Base-by-base conservation (phyloP, 2,329 filamentous ascomycete species). In the Helminthosporium solani region DNA sequence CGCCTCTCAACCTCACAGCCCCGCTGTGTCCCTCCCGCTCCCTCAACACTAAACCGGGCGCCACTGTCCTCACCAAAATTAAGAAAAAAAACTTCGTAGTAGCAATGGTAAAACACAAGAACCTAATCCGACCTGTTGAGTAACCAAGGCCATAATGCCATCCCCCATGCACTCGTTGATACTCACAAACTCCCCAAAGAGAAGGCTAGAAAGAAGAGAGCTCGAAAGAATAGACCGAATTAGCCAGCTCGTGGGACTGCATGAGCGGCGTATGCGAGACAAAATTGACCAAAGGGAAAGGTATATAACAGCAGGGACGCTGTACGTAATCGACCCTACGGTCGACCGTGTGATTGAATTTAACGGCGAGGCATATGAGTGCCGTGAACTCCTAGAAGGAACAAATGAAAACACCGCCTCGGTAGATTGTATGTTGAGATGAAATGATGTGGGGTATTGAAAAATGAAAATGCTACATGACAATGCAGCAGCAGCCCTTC, bases 401-500 rank as follows among this genome's bases (percentile, higher is more conserved):
- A 56, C 56, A 54, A 62, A 64, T 35, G 56, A 61, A 59, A 65
- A 36, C 12, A 28, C 31, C 39, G 44, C 46, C 50, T 49, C 43
- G 54, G 52, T 50, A 3, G 23, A 38, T 12, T 16, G 4, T 5
- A 27, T n/a, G 49, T 44, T 28, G 34, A 49, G 39, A 56, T 53
- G 54, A 38, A 48, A 52, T 54, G 57, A 43, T 40, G 50, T 57
- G 61, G 58, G 63, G 67, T 64, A 60, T 54, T n/a, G 42, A 43
- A 21, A 37, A 46, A 50, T 50, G 51, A 47, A 53, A 56, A 58
- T 39, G 53, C 62, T 76, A 90, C 87, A 90, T 90, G 56, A 91
- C 79, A 50, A 88, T 75, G 70, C 87, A 90, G 69, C 86, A 87
- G 47, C 81, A 83, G 57, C 85, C 86, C 9, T 82, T 79, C 53